Evolutionary conservation across 2,329 filamentous ascomycete species (phyloP).

Genomic region (Neofusicoccum laricinum): DNA sequence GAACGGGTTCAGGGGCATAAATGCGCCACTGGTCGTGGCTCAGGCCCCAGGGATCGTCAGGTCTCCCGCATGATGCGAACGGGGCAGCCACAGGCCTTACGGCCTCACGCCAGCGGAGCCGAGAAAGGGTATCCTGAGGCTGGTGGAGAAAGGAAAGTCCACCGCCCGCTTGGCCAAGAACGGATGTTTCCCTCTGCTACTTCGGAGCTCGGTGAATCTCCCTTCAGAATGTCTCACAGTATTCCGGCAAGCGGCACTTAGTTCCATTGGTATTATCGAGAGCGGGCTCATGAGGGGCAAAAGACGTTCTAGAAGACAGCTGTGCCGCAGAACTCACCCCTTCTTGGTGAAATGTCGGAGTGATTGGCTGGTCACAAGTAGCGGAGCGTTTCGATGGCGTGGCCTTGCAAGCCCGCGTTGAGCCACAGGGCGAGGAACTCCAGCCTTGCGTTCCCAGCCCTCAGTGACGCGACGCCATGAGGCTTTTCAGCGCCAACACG

Average conservation of each 20-base stretch:
- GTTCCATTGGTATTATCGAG: neutral
- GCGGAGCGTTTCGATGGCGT: neutral
- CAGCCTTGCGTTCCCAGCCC: neutral
- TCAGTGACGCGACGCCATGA: neutral
- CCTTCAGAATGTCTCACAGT: slow-evolving; percentile 4
- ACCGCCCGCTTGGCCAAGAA: neutral
- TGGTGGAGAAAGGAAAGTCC: neutral
- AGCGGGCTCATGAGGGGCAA: neutral
- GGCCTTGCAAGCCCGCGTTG: neutral
- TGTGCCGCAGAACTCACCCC: neutral
- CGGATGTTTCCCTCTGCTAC: neutral
- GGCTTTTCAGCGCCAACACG: neutral
- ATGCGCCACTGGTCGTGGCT: neutral
- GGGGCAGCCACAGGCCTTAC: neutral
- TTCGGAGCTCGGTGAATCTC: slow-evolving; percentile 3
- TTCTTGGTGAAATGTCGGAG: neutral
- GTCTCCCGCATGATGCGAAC: neutral
- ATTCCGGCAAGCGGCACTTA: neutral
- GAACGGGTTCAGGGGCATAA: neutral
- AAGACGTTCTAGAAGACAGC: neutral
- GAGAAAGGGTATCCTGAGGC: neutral
- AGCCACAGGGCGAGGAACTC: neutral
- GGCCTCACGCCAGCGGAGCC: neutral
- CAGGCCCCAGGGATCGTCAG: neutral
- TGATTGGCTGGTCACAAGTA: neutral